Evolutionary conservation across 202 grass and related monocot species (phyloP), one percentile per base, ranked within the genome.

Genomic region (Thinopyrum obtusiflorum): DNA sequence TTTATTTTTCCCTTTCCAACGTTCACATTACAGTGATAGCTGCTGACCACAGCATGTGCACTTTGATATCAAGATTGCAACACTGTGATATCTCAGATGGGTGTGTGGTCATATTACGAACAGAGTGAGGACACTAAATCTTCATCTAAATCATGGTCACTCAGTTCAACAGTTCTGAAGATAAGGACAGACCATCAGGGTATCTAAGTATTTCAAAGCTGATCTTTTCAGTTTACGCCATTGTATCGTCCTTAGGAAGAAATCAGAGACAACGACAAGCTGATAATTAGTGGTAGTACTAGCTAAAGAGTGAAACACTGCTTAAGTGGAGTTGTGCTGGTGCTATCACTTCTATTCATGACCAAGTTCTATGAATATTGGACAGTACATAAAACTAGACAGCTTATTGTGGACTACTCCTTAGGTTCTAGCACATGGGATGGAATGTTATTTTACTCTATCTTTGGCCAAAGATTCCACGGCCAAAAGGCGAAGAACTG

Each of bases 361-460:
- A 31, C 20, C n/a, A 12, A 9, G 13, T 27, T 61, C 62, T 80
- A 32, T 6, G 28, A 61, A 76, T n/a, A 81, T 29, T 68, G 18
- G 71, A 68, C 14, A 61, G 28, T 70, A 8, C 17, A 28, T 14
- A 72, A 17, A 61, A 37, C 37, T 39, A 9, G 28, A 4, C 2
- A 21, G n/a, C 53, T 77, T 69, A 15, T 1, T 49, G 42, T 61
- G 15, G 66, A 44, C 33, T 42, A 11, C 7, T 46, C 7, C 27
- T 80, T 65, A 21, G 68, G 33, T 77, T 55, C 40, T 44, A 44
- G 37, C 17, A 79, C 42, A 83, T 73, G 26, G 40, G 74, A 66
- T 9, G 27, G 25, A 73, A 4, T 26, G 32, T 8, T 42, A 23
- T 79, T 78, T 13, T 46, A 9, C 17, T 23, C 6, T 66, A 7